A percentile compares a stretch with the other conserved stretches of the same genome.
Evolutionary conservation across 2,329 filamentous ascomycete genomes (phyloP).

Genomic region (Boeremia lycopersici): DNA sequence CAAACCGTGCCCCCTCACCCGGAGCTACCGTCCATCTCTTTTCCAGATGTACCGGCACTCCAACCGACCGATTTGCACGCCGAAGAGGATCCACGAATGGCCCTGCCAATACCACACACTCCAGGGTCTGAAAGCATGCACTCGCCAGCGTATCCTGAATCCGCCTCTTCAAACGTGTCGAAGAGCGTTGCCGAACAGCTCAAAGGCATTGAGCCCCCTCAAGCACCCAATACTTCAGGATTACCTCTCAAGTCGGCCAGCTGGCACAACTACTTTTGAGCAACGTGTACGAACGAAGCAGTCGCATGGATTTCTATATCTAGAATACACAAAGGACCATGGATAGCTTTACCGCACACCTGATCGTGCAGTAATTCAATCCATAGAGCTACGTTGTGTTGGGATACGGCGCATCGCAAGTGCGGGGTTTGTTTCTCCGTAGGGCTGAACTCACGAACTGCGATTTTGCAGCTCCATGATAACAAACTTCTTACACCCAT

Average conservation of each 20-base stretch:
- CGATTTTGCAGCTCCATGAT: background rate
- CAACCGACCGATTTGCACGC: background rate
- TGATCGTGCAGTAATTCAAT: background rate
- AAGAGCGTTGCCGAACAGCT: conserved; percentile 13
- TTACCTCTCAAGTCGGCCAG: conserved; percentile 1
- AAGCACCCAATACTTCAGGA: conserved; percentile 11
- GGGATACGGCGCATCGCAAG: background rate
- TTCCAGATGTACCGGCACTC: conserved; percentile 1
- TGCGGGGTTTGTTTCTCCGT: conserved; percentile 22
- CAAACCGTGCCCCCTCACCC: conserved; percentile 8
- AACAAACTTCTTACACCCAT: background rate
- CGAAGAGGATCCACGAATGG: conserved; percentile 3
- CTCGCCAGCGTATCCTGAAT: conserved; percentile 1
- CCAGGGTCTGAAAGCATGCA: background rate
- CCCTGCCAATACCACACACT: conserved; percentile 2
- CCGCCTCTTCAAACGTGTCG: conserved; percentile 4
- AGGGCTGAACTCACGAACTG: conserved; percentile 2
- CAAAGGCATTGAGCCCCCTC: conserved; percentile 9
- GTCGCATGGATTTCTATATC: no score
- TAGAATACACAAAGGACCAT: background rate
- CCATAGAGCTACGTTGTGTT: background rate
- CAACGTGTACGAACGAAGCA: background rate
- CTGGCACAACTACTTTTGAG: conserved; percentile 20
- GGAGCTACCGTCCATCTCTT: conserved; percentile 8
- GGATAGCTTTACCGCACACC: background rate